Evolutionary conservation across 106 monocot species (phyloP), one percentile per base, ranked within the genome.

Genomic region (Gastrodia elata): DNA sequence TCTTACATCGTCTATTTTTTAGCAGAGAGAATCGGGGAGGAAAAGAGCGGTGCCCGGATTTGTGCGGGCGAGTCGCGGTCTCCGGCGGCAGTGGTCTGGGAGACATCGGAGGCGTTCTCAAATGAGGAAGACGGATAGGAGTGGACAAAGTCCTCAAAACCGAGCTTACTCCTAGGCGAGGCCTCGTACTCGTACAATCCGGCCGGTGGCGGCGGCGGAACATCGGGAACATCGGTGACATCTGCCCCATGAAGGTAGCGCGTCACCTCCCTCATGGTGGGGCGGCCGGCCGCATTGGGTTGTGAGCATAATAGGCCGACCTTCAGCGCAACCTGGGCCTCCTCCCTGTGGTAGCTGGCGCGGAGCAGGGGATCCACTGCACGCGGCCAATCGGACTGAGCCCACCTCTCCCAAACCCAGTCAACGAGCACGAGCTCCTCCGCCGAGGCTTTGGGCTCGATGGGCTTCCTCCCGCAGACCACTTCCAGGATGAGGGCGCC

Each of bases 231-330:
- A 4, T 68, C 80, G 35, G 74, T 72, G 14, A 58, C 56, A 44
- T 77, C 82, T 15, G 71, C 84, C 14, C 76, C 78, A 38, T 86
- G 82, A 25, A 93, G 75, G 71, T 83, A 90, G 74, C 85, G 39
- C 68, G 85, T 80, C 8, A 74, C 73, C 38, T 74, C 57, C 25
- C 59, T 36, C 73, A 74, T 74, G 6, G 32, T 43, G 26, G 70
- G 73, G 61, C 90, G 64, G 25, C 67, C 73, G 22, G 61, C 24
- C 44, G 87, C 39, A 27, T 69, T 20, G 0, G 85, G 87, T 49
- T 90, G 83, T 0, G 93, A 94, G 77, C 90, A 90, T 81, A 80
- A 71, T 38, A 94, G 83, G 68, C 82, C 90, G 25, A 94, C 83
- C 75, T 82, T 82, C 14, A 94, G 14, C 32, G 80, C 87, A 34